Percentiles rank a stretch among this genome's conserved stretches.
These are phyloP conservation scores for Myxozyma melibiosi DNA, from an alignment of 805 yeast genomes.

Conservation along the genomic window DNA sequence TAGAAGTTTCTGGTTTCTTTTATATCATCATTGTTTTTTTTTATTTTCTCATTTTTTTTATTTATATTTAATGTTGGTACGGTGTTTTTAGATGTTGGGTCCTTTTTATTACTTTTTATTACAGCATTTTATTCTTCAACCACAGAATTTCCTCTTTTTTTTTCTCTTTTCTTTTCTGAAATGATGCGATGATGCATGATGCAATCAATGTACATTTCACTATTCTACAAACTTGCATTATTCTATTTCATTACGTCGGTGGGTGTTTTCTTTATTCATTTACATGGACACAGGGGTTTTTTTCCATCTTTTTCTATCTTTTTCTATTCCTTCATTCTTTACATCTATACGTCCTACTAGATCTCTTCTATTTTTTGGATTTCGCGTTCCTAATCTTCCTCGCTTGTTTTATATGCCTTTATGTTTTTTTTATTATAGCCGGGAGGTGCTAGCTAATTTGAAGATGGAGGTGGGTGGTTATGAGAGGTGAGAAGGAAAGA, in stretches of 20 bases:
- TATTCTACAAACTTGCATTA: not conserved
- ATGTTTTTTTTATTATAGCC: no score
- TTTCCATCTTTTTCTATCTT: not conserved
- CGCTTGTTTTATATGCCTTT: no score
- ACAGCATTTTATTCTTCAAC: not conserved
- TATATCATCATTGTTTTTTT: not conserved
- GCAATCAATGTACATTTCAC: not conserved
- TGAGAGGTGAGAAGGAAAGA: no score
- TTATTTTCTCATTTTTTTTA: not conserved
- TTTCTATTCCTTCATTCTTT: not conserved
- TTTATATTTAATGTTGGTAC: slow-evolving; percentile 8
- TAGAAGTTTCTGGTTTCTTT: not conserved
- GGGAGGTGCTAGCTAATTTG: no score
- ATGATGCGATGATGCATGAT: not conserved
- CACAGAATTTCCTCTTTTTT: not conserved
- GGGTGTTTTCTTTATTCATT: not conserved
- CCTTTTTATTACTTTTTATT: not conserved
- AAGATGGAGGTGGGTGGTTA: no score
- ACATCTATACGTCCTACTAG: no score
- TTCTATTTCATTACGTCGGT: not conserved
- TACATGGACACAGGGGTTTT: slow-evolving; percentile 11
- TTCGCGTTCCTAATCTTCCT: no score
- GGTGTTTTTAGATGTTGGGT: slow-evolving; percentile 12
- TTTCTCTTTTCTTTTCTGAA: not conserved
- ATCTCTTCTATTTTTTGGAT: not conserved